Evolutionary conservation across 306 rosid genomes (phyloP).

Genomic region (Rosa multiflora): DNA sequence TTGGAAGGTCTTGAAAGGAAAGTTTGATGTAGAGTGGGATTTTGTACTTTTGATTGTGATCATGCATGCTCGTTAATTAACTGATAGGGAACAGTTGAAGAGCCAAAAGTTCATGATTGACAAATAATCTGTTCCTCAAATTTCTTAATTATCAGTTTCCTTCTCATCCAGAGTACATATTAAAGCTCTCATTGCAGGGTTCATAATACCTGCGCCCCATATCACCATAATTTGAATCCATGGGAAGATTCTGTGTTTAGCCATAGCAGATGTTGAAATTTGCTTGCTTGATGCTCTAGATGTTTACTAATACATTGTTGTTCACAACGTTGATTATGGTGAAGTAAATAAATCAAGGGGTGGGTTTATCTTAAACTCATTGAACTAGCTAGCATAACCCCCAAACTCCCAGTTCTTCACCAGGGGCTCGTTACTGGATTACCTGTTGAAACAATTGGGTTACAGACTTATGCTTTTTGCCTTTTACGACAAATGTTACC

Average conservation of each 20-base stretch:
- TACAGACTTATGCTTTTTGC: no score
- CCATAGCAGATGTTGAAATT: not conserved
- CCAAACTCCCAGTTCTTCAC: no score
- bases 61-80: constrained; percentile 3
- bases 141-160: not conserved
- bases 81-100: not conserved
- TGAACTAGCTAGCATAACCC: not conserved
- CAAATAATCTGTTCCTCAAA: not conserved
- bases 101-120: not conserved
- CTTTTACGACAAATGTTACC: no score
- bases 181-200: no score
- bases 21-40: not conserved
- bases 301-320: no score
- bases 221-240: not conserved
- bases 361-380: not conserved
- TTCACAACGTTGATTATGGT: no score
- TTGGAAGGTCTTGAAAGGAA: constrained; percentile 10
- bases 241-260: not conserved
- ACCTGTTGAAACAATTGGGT: no score
- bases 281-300: not conserved
- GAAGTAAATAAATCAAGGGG: no score
- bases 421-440: no score
- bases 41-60: constrained; percentile 2
- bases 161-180: no score
- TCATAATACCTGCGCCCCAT: not conserved